Evolutionary conservation across 2,329 filamentous ascomycete species (phyloP), one percentile per base, ranked within the genome.

Genomic region (Penicillium brasilianum): DNA sequence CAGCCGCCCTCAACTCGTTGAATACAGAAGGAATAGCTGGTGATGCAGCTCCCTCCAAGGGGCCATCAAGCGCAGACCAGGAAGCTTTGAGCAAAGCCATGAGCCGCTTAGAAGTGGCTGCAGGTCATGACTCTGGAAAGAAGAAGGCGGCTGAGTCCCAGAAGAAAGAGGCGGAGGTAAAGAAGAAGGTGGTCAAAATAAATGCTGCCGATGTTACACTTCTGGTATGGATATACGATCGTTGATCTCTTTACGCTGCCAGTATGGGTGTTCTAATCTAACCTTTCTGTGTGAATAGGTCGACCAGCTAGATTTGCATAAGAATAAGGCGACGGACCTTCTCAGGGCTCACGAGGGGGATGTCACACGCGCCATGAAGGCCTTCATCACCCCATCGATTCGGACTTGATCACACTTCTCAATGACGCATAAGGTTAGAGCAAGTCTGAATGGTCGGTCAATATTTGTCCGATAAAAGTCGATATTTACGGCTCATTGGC

Each of bases 61-160:
- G 70, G 14, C 73, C 76, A 1, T 73, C 75, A 0, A 69, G 69
- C 14, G 76, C 76, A 0, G 79, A 82, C 39, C 81, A 82, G 60
- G 80, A 83, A 66, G 81, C 80, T 0, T 67, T 83, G n/a, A 79
- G 78, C 0, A 81, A 79, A 64, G 81, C 81, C 2, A 83, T 83
- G 76, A 81, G 76, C 58, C 72, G 80, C 37, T 65, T 83, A n/a
- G 81, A 83, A 63, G 78, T 81, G 59, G 73, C 74, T 5, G 73
- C 75, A 39, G 75, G 72, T 1, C 61, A 70, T 28, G 71, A 62
- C 32, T 14, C 62, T 11, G 70, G 20, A 58, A 63, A 37, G 63
- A 72, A 67, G 44, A 60, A 63, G 49, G 54, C 62, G 14, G 48
- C 58, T 0, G 71, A 69, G 48, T 65, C 70, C 39, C 70, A 71